Conservation (phyloP, 768 basidiomycete species). For the Basidioascus undulatus region DNA sequence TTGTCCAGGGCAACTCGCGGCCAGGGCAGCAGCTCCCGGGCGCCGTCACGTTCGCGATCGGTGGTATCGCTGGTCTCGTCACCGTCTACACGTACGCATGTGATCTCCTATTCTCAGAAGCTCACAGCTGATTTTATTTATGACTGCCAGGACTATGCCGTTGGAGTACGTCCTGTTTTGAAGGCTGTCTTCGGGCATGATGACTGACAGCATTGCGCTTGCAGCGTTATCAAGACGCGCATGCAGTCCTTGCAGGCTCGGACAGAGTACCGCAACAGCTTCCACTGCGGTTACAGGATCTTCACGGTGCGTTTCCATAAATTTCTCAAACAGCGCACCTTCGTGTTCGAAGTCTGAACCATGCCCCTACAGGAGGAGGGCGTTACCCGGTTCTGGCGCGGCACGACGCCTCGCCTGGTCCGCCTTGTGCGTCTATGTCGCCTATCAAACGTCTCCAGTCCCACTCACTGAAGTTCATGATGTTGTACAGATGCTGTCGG, state of each 20-base stretch:
- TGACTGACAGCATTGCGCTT: not conserved
- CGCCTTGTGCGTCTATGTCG: conserved; percentile 37
- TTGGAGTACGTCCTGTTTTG: conserved; percentile 32
- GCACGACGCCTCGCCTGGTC: conserved; percentile 70
- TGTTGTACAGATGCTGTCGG: too few relatives aligned
- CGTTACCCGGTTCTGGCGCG: conserved; percentile 68
- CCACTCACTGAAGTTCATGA: not conserved
- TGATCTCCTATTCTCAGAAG: too few relatives aligned
- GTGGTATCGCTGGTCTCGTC: conserved; percentile 75
- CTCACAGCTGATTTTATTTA: too few relatives aligned
- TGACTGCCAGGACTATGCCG: conserved; percentile 33
- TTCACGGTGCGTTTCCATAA: conserved; percentile 26
- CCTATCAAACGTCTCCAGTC: not conserved
- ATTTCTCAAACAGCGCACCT: too few relatives aligned
- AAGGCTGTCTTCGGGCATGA: not conserved
- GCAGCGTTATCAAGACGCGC: conserved; percentile 82
- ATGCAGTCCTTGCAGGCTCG: conserved; percentile 84
- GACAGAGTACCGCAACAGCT: conserved; percentile 67
- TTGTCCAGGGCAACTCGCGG: conserved; percentile 59
- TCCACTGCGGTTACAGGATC: conserved; percentile 88
- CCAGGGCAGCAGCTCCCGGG: conserved; percentile 66
- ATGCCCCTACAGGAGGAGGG: too few relatives aligned
- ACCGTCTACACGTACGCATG: conserved; percentile 90
- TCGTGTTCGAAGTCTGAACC: not conserved
- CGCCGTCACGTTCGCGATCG: conserved; percentile 80